Evolutionary conservation across 306 rosid species (phyloP).

Genomic region (Begonia fuchsioides): DNA sequence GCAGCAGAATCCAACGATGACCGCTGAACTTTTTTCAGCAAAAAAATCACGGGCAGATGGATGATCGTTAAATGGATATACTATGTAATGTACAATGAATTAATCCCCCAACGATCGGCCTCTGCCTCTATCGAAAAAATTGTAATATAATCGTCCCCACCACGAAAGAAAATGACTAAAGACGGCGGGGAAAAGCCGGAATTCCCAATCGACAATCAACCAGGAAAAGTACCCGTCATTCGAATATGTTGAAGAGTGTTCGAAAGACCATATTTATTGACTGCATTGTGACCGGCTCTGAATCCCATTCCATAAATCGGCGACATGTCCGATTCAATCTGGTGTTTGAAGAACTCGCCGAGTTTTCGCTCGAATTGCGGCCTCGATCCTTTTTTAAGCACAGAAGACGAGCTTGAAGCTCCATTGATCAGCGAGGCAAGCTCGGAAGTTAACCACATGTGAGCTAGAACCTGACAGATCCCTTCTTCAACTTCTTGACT

Average conservation of each 20-base stretch:
- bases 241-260: slow-evolving; percentile 75
- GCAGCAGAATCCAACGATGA: no score
- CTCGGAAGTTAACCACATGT: slow-evolving; percentile 81
- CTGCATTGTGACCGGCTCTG: slow-evolving; percentile 84
- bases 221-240: slow-evolving; percentile 75
- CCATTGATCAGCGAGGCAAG: slow-evolving; percentile 39
- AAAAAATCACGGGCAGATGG: no score
- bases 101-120: slow-evolving; percentile 25
- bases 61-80: slow-evolving; percentile 8
- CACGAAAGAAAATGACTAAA: slow-evolving; percentile 10
- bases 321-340: slow-evolving; percentile 89
- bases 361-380: slow-evolving; percentile 72
- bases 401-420: slow-evolving; percentile 39
- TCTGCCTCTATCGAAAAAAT: slow-evolving; percentile 28
- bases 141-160: no score
- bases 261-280: slow-evolving; percentile 61
- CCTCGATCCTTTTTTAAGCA: slow-evolving; percentile 30
- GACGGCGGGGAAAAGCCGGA: slow-evolving; percentile 8
- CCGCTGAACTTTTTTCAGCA: no score
- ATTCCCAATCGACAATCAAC: slow-evolving; percentile 10
- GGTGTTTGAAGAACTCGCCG: slow-evolving; percentile 89
- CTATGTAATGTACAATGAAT: slow-evolving; percentile 14
- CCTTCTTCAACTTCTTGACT: slow-evolving; percentile 98
- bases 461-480: slow-evolving; percentile 94
- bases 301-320: slow-evolving; percentile 91